phyloP scores from a whole-genome alignment of 352 stramenopile genomes.

The Stephanocyclus meneghinianus region DNA sequence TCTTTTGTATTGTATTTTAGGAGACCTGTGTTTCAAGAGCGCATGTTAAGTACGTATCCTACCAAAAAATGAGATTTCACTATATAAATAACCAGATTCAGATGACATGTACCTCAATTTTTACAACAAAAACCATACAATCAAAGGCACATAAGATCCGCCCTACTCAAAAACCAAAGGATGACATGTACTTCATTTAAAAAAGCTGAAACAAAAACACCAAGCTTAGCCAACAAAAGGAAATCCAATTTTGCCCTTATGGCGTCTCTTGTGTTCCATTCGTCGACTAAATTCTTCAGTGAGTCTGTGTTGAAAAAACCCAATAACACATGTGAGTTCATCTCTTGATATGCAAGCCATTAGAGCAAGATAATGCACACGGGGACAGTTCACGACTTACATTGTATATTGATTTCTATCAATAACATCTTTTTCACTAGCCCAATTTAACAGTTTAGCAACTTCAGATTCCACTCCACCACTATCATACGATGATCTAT shows the following conservation, averaged over 20 bases:
- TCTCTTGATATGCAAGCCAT: not conserved
- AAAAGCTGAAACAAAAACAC: not conserved
- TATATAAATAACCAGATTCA: too few species aligned
- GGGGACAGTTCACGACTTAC: constrained; percentile 10
- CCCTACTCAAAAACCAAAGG: too few species aligned
- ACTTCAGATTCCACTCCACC: constrained; percentile 65
- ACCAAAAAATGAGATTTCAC: too few species aligned
- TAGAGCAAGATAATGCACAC: not conserved
- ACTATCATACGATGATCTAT: constrained; percentile 65
- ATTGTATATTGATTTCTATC: constrained; percentile 62
- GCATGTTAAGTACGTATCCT: too few species aligned
- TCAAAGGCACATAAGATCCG: too few species aligned
- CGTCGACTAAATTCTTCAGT: constrained; percentile 80
- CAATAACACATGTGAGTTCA: not conserved
- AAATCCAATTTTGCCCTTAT: not conserved
- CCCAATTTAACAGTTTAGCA: constrained; percentile 74
- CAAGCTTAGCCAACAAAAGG: not conserved
- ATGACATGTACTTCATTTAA: too few species aligned
- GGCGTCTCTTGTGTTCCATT: constrained; percentile 68
- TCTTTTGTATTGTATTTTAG: too few species aligned
- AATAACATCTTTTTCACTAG: constrained; percentile 72
- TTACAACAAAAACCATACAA: too few species aligned
- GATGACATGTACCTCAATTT: too few species aligned
- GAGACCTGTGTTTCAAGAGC: too few species aligned
- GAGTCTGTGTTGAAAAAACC: constrained; percentile 26